Evolutionary conservation across 345 rosid genomes (phyloP), one percentile per base, ranked within the genome.

Genomic region (Aquilaria sinensis): DNA sequence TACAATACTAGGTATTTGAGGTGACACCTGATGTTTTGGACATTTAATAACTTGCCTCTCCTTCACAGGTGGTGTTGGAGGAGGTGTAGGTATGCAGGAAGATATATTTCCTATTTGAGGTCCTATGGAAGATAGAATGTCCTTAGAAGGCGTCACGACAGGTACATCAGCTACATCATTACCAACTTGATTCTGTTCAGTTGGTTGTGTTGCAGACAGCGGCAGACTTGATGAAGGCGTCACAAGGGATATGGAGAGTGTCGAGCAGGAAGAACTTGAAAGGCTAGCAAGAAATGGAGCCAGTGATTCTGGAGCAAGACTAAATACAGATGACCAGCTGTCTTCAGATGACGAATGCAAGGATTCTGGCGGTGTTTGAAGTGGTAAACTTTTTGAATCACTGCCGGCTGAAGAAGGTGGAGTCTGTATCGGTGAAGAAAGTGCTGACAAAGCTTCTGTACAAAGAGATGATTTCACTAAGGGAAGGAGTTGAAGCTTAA

Each of bases 1-100:
- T 58, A 49, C 64, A 66, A 64, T 64, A 62, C 67, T 57, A 64
- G 69, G 74, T 16, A 81, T 79, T 12, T 83, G 84, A 2, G 86
- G 82, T 56, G 87, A 64, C 9, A 71, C 65, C 9, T 70, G 78
- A 72, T 72, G 71, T 66, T 64, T 65, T 31, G 43, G 43, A 37
- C 43, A 56, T 62, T 43, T 67, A 66, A 30, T 15, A 30, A 31
- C 65, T 31, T 52, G 47, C 46, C 41, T 67, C 52, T 70, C 67
- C 51, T 68, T 63, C 53, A 74, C 70, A 15, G 68, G 62, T 10
- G 75, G 64, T 12, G 62, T 14, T 54, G 74, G 61, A 9, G 69
- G 74, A 48, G 76, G 67, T 10, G 58, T 51, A 31, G 68, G 58
- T 6, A 71, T 37, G 0, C 69, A 60, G 2, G 72, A 69, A 8